Base-by-base conservation (phyloP, 495 filamentous ascomycete genomes). In the Haplographium delicatum region DNA sequence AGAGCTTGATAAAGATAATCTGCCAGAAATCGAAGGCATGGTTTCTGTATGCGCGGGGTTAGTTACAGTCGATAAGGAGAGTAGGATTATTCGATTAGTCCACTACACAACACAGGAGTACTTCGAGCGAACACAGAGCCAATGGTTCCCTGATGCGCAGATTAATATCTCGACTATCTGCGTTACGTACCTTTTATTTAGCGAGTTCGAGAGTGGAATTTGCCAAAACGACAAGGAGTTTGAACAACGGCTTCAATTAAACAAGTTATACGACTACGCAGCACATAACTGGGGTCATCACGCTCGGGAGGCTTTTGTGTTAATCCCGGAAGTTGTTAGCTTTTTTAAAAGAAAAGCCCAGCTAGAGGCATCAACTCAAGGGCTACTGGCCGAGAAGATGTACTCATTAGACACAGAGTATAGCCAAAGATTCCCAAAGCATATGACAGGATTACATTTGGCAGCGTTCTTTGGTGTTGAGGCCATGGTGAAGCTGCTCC, bases 171-270 rank as follows among this genome's bases (percentile, higher is more conserved):
- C 70, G 11, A 47, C 18, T 15, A 58, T 47, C 15, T 78, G 74
- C 56, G 19, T 71, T 26, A 71, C 66, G 0, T 77, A 76, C 46
- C 63, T 79, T 11, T 70, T 28, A 37, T 50, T 55, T 30, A 31
- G 27, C 23, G 42, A 15, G 11, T 55, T 55, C 23, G 41, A 44
- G 16, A 20, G 16, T 27, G 52, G 52, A 1, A 11, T 20, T 20
- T 55, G 45, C 33, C 28, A 3, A 24, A 50, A 4, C 2, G 39
- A 50, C 16, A 15, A 55, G 0, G 57, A 6, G 69, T 70, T 75
- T 42, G 50, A 60, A 30, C 28, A 27, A 35, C 62, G 66, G 13
- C 13, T 54, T 8, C 34, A 37, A 15, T 42, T 3, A 37, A 43
- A 54, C 13, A 35, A 2, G n/a, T 16, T 35, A 35, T 35, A 35